These are phyloP conservation scores for Prunus kanzakura DNA, from an alignment of 306 rosid genomes.

Conservation along the genomic window DNA sequence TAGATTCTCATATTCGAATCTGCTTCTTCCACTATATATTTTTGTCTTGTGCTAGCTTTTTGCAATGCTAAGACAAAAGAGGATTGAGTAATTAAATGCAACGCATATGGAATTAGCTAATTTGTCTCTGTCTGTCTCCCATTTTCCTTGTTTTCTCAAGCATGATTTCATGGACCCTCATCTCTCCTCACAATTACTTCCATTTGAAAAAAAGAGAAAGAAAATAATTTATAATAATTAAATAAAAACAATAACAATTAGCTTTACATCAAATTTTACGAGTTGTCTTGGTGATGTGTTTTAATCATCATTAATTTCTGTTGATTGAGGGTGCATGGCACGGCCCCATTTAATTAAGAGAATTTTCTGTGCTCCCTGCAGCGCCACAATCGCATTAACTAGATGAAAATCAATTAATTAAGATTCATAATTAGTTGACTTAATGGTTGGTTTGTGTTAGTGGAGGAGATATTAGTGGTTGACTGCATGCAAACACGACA, in stretches of 20 bases:
- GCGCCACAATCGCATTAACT: not conserved
- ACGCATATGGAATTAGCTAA: constrained; percentile 21
- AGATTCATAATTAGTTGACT: constrained; percentile 1
- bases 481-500: not conserved
- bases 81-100: not conserved
- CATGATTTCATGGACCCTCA: not conserved
- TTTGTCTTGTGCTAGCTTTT: constrained; percentile 32
- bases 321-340: not conserved
- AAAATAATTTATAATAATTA: not conserved
- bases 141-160: not conserved
- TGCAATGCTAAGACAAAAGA: constrained; percentile 8
- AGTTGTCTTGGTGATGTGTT: not conserved
- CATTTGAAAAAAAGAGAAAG: not conserved
- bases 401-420: not conserved
- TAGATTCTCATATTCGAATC: constrained; percentile 3
- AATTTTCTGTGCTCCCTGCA: not conserved
- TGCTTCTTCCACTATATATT: constrained; percentile 12
- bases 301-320: not conserved
- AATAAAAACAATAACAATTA: not conserved
- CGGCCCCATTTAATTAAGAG: not conserved
- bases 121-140: not conserved
- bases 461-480: not conserved
- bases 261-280: not conserved
- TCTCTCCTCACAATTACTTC: not conserved
- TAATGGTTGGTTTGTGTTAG: not conserved